Conservation (phyloP, 2,329 filamentous ascomycete species). For the Trichoderma atrobrunneum region DNA sequence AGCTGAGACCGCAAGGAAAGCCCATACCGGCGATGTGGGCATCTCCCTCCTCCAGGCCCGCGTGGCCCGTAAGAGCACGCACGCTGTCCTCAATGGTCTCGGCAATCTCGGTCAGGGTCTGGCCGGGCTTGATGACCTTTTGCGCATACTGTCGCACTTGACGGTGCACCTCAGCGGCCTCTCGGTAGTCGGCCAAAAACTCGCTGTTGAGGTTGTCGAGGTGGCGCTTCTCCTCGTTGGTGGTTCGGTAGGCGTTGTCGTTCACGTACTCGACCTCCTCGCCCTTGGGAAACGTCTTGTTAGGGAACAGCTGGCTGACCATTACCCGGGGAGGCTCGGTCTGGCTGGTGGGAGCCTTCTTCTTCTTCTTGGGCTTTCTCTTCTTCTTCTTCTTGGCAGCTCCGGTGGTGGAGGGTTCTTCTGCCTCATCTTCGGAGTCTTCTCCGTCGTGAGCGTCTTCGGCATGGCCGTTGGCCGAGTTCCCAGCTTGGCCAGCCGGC, state of each 20-base stretch:
- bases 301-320: constrained; percentile 70
- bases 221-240: constrained; percentile 78
- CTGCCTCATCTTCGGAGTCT: constrained; percentile 54
- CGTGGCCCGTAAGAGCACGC: constrained; percentile 71
- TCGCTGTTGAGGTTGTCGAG: constrained; percentile 78
- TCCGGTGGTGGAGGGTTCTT: constrained; percentile 40
- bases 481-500: constrained; percentile 40
- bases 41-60: constrained; percentile 74
- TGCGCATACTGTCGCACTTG: constrained; percentile 83
- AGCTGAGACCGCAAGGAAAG: constrained; percentile 79
- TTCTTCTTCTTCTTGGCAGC: constrained; percentile 55
- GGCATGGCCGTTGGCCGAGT: constrained; percentile 39
- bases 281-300: constrained; percentile 69
- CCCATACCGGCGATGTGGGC: constrained; percentile 77
- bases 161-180: constrained; percentile 84
- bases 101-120: constrained; percentile 76
- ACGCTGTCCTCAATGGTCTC: constrained; percentile 85
- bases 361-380: constrained; percentile 83
- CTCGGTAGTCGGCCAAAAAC: constrained; percentile 76
- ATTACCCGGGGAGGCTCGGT: constrained; percentile 70
- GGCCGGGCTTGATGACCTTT: constrained; percentile 76
- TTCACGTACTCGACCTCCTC: constrained; percentile 75
- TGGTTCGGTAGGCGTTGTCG: constrained; percentile 75
- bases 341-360: constrained; percentile 72
- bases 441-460: constrained; percentile 41